Conservation (phyloP, 2,329 filamentous ascomycete genomes). For the Karstenula rhodostoma region DNA sequence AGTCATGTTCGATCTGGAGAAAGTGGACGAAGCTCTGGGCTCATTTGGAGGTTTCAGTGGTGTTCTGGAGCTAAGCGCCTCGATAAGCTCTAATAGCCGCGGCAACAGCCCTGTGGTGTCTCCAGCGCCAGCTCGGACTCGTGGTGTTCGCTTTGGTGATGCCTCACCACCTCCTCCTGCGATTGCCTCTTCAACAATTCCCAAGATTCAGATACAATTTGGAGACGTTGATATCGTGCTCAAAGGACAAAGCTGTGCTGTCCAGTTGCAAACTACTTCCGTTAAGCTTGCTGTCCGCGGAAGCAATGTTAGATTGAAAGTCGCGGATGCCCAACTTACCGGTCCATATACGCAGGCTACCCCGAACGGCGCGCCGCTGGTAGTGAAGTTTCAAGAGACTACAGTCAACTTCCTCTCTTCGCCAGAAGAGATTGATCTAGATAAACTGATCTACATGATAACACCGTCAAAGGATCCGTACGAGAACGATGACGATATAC, state of each 20-base stretch:
- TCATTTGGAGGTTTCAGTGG: constrained; percentile 93
- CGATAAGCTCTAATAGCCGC: constrained; percentile 78
- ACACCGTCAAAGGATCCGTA: constrained; percentile 93
- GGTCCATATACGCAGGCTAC: constrained; percentile 71
- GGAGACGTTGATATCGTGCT: constrained; percentile 79
- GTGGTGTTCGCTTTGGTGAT: constrained; percentile 67
- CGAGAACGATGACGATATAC: constrained; percentile 88
- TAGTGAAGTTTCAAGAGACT: constrained; percentile 70
- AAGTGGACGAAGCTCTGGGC: constrained; percentile 83
- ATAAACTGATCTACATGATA: constrained; percentile 82
- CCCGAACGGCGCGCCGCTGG: constrained; percentile 66
- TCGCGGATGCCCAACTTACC: constrained; percentile 77
- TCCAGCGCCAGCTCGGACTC: constrained; percentile 43
- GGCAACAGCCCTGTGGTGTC: constrained; percentile 44
- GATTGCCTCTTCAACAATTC: constrained; percentile 27
- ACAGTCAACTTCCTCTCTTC: constrained; percentile 72
- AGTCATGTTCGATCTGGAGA: constrained; percentile 78
- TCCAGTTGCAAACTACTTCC: constrained; percentile 79
- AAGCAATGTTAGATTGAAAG: constrained; percentile 74
- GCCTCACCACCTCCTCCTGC: constrained; percentile 39
- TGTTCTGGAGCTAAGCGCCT: constrained; percentile 86
- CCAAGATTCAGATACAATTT: constrained; percentile 78
- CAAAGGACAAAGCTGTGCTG: constrained; percentile 77
- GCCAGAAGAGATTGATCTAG: constrained; percentile 82
- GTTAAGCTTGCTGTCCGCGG: constrained; percentile 81